Conservation (phyloP, 139 green algal genomes). For the Micractinium sp. region DNA sequence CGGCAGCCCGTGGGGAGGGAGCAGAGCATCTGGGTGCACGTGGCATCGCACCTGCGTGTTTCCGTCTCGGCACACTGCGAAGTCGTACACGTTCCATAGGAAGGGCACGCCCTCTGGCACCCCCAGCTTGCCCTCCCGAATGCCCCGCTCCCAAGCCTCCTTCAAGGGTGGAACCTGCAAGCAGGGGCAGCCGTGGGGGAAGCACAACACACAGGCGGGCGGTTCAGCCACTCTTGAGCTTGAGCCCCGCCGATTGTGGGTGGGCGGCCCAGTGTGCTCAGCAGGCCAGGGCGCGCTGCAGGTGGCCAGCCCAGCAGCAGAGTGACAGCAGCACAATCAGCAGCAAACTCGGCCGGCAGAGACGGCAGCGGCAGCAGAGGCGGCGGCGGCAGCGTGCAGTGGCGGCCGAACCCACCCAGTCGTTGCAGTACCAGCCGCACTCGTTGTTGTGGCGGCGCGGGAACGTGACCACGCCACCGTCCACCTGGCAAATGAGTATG, state of each 20-base stretch:
- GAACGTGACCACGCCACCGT: background rate
- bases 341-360: too few relatives aligned
- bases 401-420: background rate
- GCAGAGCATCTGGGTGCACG: background rate
- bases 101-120: background rate
- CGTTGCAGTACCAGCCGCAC: constrained; percentile 4
- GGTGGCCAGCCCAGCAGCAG: background rate
- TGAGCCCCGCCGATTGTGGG: too few relatives aligned
- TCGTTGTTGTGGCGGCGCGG: background rate
- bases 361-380: too few relatives aligned
- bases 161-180: background rate
- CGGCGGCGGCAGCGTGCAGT: background rate
- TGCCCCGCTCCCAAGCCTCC: background rate
- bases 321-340: background rate
- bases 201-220: too few relatives aligned
- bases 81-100: background rate
- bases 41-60: background rate
- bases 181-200: background rate
- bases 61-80: background rate
- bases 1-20: too few relatives aligned
- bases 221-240: too few relatives aligned
- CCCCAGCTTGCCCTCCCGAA: background rate
- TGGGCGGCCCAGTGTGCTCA: too few relatives aligned
- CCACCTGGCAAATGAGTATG: background rate
- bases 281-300: background rate